Base-by-base conservation (phyloP, 306 rosid genomes). In the Prunus salicina region DNA sequence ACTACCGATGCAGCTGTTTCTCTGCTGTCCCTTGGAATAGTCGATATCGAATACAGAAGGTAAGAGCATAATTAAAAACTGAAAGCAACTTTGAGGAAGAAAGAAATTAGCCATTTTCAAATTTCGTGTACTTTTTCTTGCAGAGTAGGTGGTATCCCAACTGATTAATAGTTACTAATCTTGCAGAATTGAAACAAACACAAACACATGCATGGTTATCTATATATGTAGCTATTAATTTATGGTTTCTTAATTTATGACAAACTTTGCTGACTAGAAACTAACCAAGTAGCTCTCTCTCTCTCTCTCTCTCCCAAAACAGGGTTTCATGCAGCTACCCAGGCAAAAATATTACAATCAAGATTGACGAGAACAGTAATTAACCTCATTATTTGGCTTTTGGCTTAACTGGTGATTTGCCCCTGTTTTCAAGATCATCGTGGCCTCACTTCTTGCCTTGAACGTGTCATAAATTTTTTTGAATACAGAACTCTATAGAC, bases 271-370 rank as follows among this genome's bases (percentile, higher is more conserved):
- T n/a, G 30, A 11, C 19, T 50, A 55, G 24, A 16, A 62, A 22
- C 74, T 28, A 49, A 71, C 47, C n/a, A 27, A 32, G 28, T 50
- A 71, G 62, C 60, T 71, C 63, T 82, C 18, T 76, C 20, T 79
- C 9, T 38, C 43, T 6, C 41, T 67, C 18, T 76, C 27, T 25
- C 27, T 25, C 72, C 60, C 24, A 68, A 30, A 76, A 82, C 86
- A 90, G 98, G 25, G 95, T 94, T 16, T 83, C 93, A 78, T 94
- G 97, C 85, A 92, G 89, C 81, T 94, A 94, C 79, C 93, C 98
- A 20, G 25, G 80, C 84, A 90, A 89, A 72, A 94, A 94, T 76
- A 89, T 94, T 12, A 89, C 87, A 50, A 46, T 94, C 60, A 90
- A 94, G 88, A 94, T 94, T 14, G 88, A 94, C 16, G 93, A 92